phyloP scores from a whole-genome alignment of 2,329 filamentous ascomycete species.

The Colletotrichum coccodes region DNA sequence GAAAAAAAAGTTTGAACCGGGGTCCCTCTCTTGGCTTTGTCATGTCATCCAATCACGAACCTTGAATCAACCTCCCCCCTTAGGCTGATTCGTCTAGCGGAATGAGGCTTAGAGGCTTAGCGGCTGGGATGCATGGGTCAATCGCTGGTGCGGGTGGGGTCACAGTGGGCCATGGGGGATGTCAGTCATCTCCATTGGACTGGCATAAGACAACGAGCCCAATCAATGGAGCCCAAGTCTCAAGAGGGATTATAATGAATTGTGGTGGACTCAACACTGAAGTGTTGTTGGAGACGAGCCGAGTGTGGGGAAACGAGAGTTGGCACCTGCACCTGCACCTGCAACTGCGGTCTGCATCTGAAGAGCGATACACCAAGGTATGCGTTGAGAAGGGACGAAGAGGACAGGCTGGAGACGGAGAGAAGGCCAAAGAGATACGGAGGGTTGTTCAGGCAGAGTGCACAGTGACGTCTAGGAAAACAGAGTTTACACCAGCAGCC shows the following conservation, averaged over 20 bases:
- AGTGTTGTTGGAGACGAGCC: conserved; percentile 12
- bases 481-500: conserved; percentile 2
- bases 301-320: conserved; percentile 15
- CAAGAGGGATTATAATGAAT: not conserved
- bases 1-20: not conserved
- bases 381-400: not conserved
- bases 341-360: not conserved
- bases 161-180: not conserved
- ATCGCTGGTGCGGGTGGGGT: conserved; percentile 1
- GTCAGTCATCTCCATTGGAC: conserved; percentile 16
- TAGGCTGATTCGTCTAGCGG: conserved; percentile 10
- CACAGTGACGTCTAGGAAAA: not conserved
- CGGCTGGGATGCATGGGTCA: conserved; percentile 18
- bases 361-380: not conserved
- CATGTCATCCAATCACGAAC: not conserved
- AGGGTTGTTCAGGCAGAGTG: not conserved
- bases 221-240: not conserved
- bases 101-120: conserved; percentile 34
- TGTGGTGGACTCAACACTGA: not conserved
- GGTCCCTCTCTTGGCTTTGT: conserved; percentile 2
- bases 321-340: not conserved
- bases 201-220: not conserved
- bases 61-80: not conserved
- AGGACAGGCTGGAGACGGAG: not conserved
- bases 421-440: not conserved